These are phyloP conservation scores for Zygotorulaspora mrakii DNA, from an alignment of 1,139 yeast species.

Conservation along the genomic window DNA sequence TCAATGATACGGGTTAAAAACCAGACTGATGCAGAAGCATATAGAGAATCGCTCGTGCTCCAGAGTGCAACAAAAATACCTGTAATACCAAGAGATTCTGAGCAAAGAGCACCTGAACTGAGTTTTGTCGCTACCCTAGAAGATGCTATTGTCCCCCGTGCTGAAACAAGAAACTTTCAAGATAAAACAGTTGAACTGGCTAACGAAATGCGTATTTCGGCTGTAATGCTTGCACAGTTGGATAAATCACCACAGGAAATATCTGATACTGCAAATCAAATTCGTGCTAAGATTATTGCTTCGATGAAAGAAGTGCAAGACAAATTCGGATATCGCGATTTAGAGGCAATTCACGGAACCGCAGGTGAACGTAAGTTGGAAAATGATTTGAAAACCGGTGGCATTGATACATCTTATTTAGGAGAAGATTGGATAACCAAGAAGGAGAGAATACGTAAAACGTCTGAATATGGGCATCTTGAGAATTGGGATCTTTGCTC, in stretches of 20 bases:
- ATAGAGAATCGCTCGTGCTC: constrained; percentile 40
- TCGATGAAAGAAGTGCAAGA: constrained; percentile 90
- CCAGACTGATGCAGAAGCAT: constrained; percentile 41
- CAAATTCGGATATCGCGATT: constrained; percentile 49
- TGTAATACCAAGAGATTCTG: constrained; percentile 35
- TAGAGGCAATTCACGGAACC: constrained; percentile 55
- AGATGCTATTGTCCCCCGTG: constrained; percentile 25
- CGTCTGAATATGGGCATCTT: constrained; percentile 78
- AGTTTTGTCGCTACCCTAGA: constrained; percentile 37
- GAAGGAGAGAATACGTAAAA: constrained; percentile 68
- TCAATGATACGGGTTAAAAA: constrained; percentile 51
- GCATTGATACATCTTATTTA: constrained; percentile 54
- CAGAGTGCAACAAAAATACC: constrained; percentile 42
- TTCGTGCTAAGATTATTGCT: constrained; percentile 71
- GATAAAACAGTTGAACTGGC: constrained; percentile 53
- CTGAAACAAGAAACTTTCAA: constrained; percentile 17
- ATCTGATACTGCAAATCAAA: constrained; percentile 64
- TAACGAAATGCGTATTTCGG: constrained; percentile 92
- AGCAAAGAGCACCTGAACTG: constrained; percentile 37
- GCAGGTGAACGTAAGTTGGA: constrained; percentile 92
- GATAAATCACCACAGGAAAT: constrained; percentile 67
- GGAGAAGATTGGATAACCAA: constrained; percentile 93
- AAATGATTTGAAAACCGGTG: constrained; percentile 81
- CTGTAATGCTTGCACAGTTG: constrained; percentile 86
- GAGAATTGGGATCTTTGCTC: constrained; percentile 94